These are phyloP conservation scores for Telopea speciosissima DNA, from an alignment of 177 flowering plant genomes.

Conservation along the genomic window DNA sequence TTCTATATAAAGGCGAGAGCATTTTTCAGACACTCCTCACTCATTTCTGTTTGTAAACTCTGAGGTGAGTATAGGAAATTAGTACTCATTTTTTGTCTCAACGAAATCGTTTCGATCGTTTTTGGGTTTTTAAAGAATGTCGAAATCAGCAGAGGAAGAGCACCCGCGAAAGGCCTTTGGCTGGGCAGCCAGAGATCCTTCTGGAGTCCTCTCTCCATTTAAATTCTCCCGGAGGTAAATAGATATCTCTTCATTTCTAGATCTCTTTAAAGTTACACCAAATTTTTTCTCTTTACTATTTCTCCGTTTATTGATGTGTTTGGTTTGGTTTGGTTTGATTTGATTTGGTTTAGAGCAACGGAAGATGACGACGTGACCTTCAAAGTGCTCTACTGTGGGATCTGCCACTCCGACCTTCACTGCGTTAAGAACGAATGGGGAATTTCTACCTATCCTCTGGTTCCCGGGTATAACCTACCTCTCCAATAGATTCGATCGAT, in stretches of 20 bases:
- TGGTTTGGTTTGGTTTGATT: background rate
- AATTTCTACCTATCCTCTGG: too few species aligned
- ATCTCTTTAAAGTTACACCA: too few species aligned
- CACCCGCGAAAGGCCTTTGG: constrained; percentile 38
- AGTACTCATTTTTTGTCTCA: too few species aligned
- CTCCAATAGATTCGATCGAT: too few species aligned
- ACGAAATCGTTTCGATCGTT: too few species aligned
- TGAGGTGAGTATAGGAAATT: too few species aligned
- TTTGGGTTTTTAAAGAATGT: background rate
- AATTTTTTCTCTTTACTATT: too few species aligned
- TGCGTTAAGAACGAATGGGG: constrained; percentile 13
- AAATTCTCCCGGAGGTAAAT: constrained; percentile 35
- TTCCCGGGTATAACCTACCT: too few species aligned
- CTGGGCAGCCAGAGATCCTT: constrained; percentile 39
- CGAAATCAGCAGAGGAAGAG: constrained; percentile 22
- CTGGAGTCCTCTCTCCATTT: constrained; percentile 45
- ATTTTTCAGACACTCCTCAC: too few species aligned
- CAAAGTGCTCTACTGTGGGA: background rate
- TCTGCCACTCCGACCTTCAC: background rate
- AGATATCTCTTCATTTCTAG: too few species aligned
- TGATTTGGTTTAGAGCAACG: background rate
- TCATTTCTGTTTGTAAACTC: too few species aligned
- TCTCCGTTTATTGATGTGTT: background rate
- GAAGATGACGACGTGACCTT: background rate
- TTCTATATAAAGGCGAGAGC: too few species aligned